A percentile compares a stretch with the other conserved stretches of the same genome.
Conservation (phyloP, 257 asterid genomes). For the Coffea canephora region DNA sequence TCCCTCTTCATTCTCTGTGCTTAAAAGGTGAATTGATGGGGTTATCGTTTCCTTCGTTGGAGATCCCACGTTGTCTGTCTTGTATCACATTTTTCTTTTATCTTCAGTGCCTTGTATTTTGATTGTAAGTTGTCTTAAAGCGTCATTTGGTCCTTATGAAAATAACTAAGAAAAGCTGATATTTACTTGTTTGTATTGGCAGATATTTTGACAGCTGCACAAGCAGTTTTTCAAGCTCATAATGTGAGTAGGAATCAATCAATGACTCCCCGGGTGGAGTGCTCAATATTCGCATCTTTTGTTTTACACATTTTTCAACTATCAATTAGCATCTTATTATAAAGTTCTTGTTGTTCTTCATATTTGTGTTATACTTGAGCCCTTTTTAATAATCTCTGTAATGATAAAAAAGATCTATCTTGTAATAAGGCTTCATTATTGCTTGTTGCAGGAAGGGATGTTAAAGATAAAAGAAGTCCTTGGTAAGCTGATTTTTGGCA, state of each 20-base stretch:
- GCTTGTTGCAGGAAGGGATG: conserved; percentile 68
- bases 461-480: conserved; percentile 69
- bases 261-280: background rate
- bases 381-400: background rate
- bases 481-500: conserved; percentile 48
- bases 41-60: background rate
- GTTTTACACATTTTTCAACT: background rate
- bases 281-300: background rate
- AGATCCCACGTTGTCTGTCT: background rate
- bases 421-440: conserved; percentile 6
- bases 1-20: background rate
- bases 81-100: background rate
- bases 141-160: background rate
- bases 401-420: background rate
- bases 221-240: conserved; percentile 68
- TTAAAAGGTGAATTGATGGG: background rate
- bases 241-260: conserved; percentile 51
- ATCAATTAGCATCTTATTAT: background rate
- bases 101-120: too few relatives aligned
- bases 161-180: background rate
- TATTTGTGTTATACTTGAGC: background rate
- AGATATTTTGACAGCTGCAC: conserved; percentile 77
- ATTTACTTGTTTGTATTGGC: conserved; percentile 24
- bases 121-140: background rate
- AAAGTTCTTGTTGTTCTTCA: background rate